phyloP scores from a whole-genome alignment of 2,329 filamentous ascomycete species.

The Sarocladium strictum region DNA sequence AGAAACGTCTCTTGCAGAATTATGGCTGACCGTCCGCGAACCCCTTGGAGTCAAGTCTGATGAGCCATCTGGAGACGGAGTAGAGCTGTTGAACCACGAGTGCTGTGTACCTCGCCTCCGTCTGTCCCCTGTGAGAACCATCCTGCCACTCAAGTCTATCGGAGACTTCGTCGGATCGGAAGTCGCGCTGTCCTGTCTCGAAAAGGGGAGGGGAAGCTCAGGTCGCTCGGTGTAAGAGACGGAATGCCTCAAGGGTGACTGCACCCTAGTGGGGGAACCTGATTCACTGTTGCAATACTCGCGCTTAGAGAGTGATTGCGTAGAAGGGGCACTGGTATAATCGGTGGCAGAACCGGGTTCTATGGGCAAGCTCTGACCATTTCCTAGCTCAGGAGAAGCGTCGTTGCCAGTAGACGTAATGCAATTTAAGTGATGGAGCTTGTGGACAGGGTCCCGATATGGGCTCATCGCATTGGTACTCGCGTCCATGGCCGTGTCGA shows the following conservation, averaged over 20 bases:
- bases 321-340: conserved; percentile 8
- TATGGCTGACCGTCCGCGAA: not conserved
- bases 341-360: not conserved
- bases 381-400: conserved; percentile 17
- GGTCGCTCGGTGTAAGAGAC: conserved; percentile 18
- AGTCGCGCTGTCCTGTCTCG: not conserved
- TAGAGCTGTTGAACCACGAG: not conserved
- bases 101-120: conserved; percentile 9
- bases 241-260: conserved; percentile 25
- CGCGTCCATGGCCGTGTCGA: not conserved
- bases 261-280: conserved; percentile 21
- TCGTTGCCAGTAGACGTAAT: conserved; percentile 19
- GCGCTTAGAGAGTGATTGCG: conserved; percentile 7
- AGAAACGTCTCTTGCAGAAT: conserved; percentile 15
- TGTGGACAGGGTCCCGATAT: not conserved
- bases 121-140: conserved; percentile 26
- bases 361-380: not conserved
- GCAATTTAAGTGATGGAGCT: conserved; percentile 6
- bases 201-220: not conserved
- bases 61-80: not conserved
- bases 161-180: conserved; percentile 3
- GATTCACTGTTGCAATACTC: conserved; percentile 17
- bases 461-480: not conserved
- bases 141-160: conserved; percentile 15
- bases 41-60: conserved; percentile 8